Evolutionary conservation across 495 filamentous ascomycete genomes (phyloP), one percentile per base, ranked within the genome.

Genomic region (Penicillium pancosmium): DNA sequence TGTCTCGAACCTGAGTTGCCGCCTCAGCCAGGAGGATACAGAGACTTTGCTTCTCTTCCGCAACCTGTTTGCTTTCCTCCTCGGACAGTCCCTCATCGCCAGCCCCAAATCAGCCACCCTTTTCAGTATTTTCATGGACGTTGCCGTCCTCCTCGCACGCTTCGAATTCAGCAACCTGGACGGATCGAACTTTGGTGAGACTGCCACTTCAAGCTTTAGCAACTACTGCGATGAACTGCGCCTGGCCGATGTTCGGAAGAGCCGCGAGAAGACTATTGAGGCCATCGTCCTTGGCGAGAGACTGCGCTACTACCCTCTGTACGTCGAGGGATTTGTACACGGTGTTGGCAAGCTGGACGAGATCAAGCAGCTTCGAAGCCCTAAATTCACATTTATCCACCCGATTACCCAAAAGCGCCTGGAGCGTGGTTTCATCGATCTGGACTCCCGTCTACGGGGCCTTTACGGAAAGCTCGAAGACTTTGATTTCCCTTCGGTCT

Each of bases 401-500:
- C 71, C 79, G 5, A 79, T 81, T 49, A 97, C 93, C 0, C 84
- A 85, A 38, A 89, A 91, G 59, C 86, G 91, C 12, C 73, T 98
- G 12, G 91, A 95, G 68, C 84, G 91, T 55, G 87, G 92, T 3
- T 84, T 88, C 34, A 82, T 96, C 61, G 91, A 96, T 63, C 80
- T 98, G 0, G 80, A 86, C 35, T 80, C 80, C 33, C 86, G 92
- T 19, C 78, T 88, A 27, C 81, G 83, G 33, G 85, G 82, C 36
- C 81, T 91, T 52, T 85, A 89, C 50, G 74, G 77, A 27, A 86
- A 89, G 13, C 78, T 98, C 33, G 80, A 88, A 47, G 82, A 88
- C 52, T 98, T 98, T 60, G 92, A 97, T 46, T 98, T 96, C 67
- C 92, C 95, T 0, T 88, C 90, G 2, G 73, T 97, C 6, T 98